Percentiles rank a stretch among this genome's conserved stretches.
Conservation (phyloP, 2,329 filamentous ascomycete species). For the Fusarium chlamydosporum region DNA sequence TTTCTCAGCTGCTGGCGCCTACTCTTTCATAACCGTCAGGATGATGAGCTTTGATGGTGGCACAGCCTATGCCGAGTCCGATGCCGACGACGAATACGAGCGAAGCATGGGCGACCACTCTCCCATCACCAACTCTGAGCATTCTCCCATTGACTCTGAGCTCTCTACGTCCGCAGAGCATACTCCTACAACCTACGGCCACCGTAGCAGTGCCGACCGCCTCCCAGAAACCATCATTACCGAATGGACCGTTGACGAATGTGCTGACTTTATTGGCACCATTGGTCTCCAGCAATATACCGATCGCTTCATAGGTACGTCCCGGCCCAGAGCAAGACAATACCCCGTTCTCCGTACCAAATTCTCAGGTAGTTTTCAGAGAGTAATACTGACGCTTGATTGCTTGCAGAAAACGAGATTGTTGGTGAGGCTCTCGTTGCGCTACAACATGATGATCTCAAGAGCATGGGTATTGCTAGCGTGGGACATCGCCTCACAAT, state of each 20-base stretch:
- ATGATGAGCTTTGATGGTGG: slow-evolving; percentile 74
- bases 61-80: slow-evolving; percentile 82
- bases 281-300: slow-evolving; percentile 87
- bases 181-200: slow-evolving; percentile 83
- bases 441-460: slow-evolving; percentile 91
- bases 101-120: slow-evolving; percentile 77
- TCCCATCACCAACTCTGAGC: slow-evolving; percentile 77
- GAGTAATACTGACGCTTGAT: slow-evolving; percentile 39
- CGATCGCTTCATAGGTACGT: slow-evolving; percentile 84
- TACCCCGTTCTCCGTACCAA: slow-evolving; percentile 2
- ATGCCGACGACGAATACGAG: slow-evolving; percentile 88
- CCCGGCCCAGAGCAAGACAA: not conserved
- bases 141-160: slow-evolving; percentile 79
- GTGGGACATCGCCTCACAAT: slow-evolving; percentile 96
- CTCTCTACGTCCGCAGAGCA: slow-evolving; percentile 78
- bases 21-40: slow-evolving; percentile 39
- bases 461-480: slow-evolving; percentile 93
- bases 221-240: slow-evolving; percentile 82
- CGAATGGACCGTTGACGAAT: slow-evolving; percentile 88
- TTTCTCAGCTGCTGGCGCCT: slow-evolving; percentile 30
- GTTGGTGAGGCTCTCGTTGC: slow-evolving; percentile 91
- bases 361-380: slow-evolving; percentile 1
- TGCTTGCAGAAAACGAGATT: slow-evolving; percentile 85
- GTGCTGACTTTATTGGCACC: slow-evolving; percentile 86
- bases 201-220: slow-evolving; percentile 73